phyloP scores from a whole-genome alignment of 1,139 yeast genomes.

The Geotrichum aggregatum region DNA sequence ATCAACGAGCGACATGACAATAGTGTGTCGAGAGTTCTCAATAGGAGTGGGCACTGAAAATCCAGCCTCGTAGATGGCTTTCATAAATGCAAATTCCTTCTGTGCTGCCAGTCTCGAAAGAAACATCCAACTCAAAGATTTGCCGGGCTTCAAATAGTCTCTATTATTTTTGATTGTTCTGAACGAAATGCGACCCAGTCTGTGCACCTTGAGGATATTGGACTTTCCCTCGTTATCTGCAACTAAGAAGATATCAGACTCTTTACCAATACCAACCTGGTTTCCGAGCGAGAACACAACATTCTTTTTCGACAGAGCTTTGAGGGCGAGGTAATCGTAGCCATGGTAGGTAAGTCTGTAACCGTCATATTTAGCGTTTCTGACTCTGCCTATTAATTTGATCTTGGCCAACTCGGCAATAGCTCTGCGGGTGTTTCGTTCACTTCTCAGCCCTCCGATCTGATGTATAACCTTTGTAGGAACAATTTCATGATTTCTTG shows the following conservation, averaged over 20 bases:
- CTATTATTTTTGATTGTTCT: conserved; percentile 88
- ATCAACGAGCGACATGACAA: conserved; percentile 83
- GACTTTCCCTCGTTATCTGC: conserved; percentile 57
- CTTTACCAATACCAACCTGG: conserved; percentile 95
- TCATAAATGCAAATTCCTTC: conserved; percentile 87
- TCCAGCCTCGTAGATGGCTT: conserved; percentile 63
- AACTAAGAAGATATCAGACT: conserved; percentile 89
- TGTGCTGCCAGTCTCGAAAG: conserved; percentile 85
- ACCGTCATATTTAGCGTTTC: conserved; percentile 85
- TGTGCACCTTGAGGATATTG: conserved; percentile 79
- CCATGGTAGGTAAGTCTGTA: conserved; percentile 85
- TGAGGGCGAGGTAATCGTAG: conserved; percentile 84
- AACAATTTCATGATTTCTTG: conserved; percentile 89
- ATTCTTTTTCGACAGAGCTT: conserved; percentile 67
- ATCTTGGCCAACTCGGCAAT: conserved; percentile 85
- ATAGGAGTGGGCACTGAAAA: conserved; percentile 85
- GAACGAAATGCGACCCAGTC: conserved; percentile 91
- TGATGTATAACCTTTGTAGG: conserved; percentile 82
- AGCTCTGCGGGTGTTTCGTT: conserved; percentile 71
- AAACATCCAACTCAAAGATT: conserved; percentile 78
- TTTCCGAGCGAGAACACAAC: conserved; percentile 76
- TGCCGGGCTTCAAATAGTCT: conserved; percentile 74
- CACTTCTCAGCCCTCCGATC: conserved; percentile 71
- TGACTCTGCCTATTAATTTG: conserved; percentile 66
- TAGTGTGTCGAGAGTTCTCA: conserved; percentile 87